These are phyloP conservation scores for Pseudopyrenochaeta lycopersici DNA, from an alignment of 2,329 filamentous ascomycete species.

Conservation along the genomic window DNA sequence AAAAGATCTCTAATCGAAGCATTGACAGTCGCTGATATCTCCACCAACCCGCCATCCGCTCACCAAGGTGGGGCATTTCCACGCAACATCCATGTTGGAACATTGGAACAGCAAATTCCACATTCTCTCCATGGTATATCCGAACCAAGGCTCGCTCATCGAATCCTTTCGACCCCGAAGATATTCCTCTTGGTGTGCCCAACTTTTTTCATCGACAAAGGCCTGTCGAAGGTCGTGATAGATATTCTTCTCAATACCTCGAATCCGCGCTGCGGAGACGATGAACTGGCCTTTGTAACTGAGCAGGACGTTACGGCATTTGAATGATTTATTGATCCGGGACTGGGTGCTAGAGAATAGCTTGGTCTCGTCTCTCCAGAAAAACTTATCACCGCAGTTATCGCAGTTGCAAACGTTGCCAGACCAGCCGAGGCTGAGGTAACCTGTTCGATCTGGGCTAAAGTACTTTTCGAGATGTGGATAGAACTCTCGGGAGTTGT, in stretches of 20 bases:
- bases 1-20: constrained; percentile 27
- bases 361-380: constrained; percentile 51
- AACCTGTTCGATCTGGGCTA: constrained; percentile 50
- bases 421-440: constrained; percentile 55
- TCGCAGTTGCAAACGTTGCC: constrained; percentile 51
- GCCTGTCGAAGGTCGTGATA: constrained; percentile 45
- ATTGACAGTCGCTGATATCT: constrained; percentile 37
- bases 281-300: constrained; percentile 61
- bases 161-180: constrained; percentile 32
- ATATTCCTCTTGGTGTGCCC: constrained; percentile 36
- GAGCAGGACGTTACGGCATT: constrained; percentile 48
- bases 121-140: constrained; percentile 40
- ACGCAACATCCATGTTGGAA: constrained; percentile 33
- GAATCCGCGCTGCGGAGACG: constrained; percentile 54
- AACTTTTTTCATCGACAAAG: constrained; percentile 33
- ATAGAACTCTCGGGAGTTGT: constrained; percentile 50
- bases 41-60: constrained; percentile 36
- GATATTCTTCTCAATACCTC: constrained; percentile 44
- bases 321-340: constrained; percentile 27
- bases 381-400: constrained; percentile 51
- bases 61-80: constrained; percentile 38
- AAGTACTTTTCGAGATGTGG: constrained; percentile 53
- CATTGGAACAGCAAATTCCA: constrained; percentile 44
- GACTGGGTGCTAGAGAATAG: constrained; percentile 51
- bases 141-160: constrained; percentile 36